A percentile compares a stretch with the other conserved stretches of the same genome.
phyloP scores from a whole-genome alignment of 2,329 filamentous ascomycete genomes.

The Alternaria metachromatica region DNA sequence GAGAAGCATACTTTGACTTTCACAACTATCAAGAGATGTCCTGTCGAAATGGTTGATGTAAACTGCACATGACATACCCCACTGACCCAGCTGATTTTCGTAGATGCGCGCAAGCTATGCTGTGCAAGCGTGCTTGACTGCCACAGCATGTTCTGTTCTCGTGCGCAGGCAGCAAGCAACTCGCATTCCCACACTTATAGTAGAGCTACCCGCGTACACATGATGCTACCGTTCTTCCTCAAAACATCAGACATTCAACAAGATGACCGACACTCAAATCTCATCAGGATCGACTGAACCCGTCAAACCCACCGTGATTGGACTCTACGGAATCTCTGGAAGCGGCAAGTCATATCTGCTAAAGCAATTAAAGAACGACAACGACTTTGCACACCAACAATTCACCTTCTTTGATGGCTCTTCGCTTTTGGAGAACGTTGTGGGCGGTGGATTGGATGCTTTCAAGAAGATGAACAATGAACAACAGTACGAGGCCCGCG shows the following conservation, averaged over 20 bases:
- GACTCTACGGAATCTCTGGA: slow-evolving; percentile 63
- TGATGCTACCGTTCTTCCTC: not conserved
- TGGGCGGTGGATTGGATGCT: slow-evolving; percentile 55
- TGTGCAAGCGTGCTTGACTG: not conserved
- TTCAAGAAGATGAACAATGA: slow-evolving; percentile 50
- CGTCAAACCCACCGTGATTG: slow-evolving; percentile 55
- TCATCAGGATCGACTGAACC: not conserved
- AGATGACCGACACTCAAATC: not conserved
- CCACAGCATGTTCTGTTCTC: not conserved
- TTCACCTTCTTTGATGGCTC: slow-evolving; percentile 64
- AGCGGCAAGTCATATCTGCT: slow-evolving; percentile 61
- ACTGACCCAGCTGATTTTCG: not conserved
- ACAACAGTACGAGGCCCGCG: not conserved
- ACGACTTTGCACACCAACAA: slow-evolving; percentile 7
- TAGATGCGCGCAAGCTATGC: not conserved
- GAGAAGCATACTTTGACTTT: not conserved
- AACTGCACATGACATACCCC: not conserved
- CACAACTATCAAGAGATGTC: not conserved
- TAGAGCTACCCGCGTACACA: not conserved
- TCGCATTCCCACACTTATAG: not conserved
- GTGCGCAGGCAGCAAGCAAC: not conserved
- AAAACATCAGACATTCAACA: not conserved
- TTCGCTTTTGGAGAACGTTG: slow-evolving; percentile 52
- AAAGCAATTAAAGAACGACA: slow-evolving; percentile 50
- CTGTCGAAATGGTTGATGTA: not conserved